These are phyloP conservation scores for Kernera saxatilis DNA, from an alignment of 345 rosid species.

Conservation along the genomic window DNA sequence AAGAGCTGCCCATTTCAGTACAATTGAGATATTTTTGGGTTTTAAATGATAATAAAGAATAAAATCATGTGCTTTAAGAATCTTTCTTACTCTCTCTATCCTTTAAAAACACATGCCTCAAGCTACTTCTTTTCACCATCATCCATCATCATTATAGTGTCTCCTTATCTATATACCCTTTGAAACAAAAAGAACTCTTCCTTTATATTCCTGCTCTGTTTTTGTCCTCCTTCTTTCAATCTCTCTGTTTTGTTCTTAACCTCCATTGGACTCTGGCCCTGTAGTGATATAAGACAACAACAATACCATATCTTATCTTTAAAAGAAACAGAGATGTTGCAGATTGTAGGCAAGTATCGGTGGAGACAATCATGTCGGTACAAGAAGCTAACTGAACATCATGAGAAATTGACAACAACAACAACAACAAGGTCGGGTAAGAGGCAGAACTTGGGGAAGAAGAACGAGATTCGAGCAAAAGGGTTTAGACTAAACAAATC, in stretches of 20 bases:
- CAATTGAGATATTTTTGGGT: neutral
- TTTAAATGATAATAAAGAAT: conserved; percentile 19
- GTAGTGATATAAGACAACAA: neutral
- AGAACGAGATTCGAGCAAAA: conserved; percentile 35
- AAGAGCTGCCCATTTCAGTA: conserved; percentile 18
- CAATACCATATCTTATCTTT: neutral
- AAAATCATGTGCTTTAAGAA: conserved; percentile 31
- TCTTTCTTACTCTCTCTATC: conserved; percentile 21
- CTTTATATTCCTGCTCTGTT: neutral
- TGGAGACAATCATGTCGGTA: conserved; percentile 35
- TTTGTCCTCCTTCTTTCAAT: neutral
- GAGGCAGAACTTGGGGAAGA: conserved; percentile 43
- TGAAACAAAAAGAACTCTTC: neutral
- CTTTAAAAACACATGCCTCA: conserved; percentile 6
- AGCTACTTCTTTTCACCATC: conserved; percentile 3
- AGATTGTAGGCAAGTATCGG: conserved; percentile 16
- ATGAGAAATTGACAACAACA: conserved; percentile 5
- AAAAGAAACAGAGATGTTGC: conserved; percentile 6
- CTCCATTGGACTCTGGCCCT: neutral
- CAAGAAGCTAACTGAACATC: conserved; percentile 32
- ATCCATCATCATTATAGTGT: conserved; percentile 9
- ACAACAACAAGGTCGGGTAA: conserved; percentile 28
- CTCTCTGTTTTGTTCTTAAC: neutral
- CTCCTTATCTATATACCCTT: conserved; percentile 7
- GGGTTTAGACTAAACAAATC: conserved; percentile 52